Base-by-base conservation (phyloP, 352 stramenopile genomes). In the Globisporangium nunn region DNA sequence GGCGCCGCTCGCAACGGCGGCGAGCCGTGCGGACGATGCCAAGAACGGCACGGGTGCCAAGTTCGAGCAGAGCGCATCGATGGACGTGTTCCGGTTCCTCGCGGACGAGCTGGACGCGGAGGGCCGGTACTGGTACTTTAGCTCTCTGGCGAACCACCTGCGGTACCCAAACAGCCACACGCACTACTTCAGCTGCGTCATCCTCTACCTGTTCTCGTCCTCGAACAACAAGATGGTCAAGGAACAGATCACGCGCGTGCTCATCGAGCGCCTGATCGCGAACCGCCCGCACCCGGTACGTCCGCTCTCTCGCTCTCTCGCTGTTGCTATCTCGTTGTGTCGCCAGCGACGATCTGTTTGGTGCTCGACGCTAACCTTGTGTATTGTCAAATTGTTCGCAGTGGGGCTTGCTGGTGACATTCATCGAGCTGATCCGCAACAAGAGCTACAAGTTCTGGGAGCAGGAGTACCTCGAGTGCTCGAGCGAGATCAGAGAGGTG, bases 341-440 rank as follows among this genome's bases (percentile, higher is more conserved):
- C 23, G 23, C 23, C 11, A 12, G 11, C 2, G 5, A 6, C 2
- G 35, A 11, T 15, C 0, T 17, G 2, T 29, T 23, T 8, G 43
- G 4, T 52, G 41, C 6, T 55, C 6, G 28, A 6, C 59, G 8
- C 37, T 55, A 41, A 43, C 37, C 11, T 52, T 30, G 14, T 43
- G 60, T 50, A 33, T 61, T 18, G 29, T 29, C 23, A 23, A 23
- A 23, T 40, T 59, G 40, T 43, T n/a, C 1, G 7, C 45, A 77
- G 61, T 99, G 96, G 96, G 96, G 96, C 15, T 71, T 99, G 49
- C 72, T 99, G 8, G 97, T 99, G 57, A 99, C 97, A 11, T 99
- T 99, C 71, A 99, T 99, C 54, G 97, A 99, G 74, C 84, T 99
- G 35, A 99, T 99, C 57, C 98, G 98, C 72, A 99, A 99, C 80